These are phyloP conservation scores for Mesembryanthemum crystallinum DNA, from an alignment of 148 eudicot species.

Conservation along the genomic window DNA sequence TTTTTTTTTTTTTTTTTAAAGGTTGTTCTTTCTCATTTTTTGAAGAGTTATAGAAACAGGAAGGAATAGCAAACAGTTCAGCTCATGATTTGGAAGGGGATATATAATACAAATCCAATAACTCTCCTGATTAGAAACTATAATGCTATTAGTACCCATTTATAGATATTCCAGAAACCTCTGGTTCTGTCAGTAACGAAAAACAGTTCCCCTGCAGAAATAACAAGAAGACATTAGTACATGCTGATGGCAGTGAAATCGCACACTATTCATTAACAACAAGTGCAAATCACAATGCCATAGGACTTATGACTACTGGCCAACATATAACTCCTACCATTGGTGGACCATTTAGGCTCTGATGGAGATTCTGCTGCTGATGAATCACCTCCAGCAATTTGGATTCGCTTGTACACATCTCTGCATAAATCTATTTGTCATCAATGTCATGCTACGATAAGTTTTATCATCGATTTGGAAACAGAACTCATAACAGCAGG, in stretches of 20 bases:
- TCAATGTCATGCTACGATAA: not conserved
- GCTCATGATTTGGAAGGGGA: not conserved
- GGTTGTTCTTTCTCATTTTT: too few species aligned
- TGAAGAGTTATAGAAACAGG: not conserved
- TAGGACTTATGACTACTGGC: not conserved
- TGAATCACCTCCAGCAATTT: slow-evolving; percentile 66
- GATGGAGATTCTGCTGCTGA: slow-evolving; percentile 56
- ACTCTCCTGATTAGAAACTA: not conserved
- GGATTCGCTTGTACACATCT: slow-evolving; percentile 32
- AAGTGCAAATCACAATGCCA: not conserved
- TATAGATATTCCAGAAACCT: slow-evolving; percentile 78
- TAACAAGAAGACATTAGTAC: not conserved
- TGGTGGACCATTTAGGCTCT: slow-evolving; percentile 57
- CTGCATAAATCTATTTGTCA: not conserved
- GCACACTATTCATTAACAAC: not conserved
- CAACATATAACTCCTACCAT: not conserved
- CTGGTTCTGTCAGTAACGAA: slow-evolving; percentile 67
- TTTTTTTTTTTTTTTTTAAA: too few species aligned
- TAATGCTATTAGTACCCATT: slow-evolving; percentile 40
- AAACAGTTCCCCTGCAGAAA: slow-evolving; percentile 60
- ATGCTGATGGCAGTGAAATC: not conserved
- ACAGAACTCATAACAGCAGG: not conserved
- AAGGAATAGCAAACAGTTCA: not conserved
- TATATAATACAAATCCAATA: not conserved
- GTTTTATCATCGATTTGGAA: not conserved